Percentiles rank a stretch among this genome's conserved stretches.
Evolutionary conservation across 1,284 basidiomycete species (phyloP).

Genomic region (Malassezia obtusa): DNA sequence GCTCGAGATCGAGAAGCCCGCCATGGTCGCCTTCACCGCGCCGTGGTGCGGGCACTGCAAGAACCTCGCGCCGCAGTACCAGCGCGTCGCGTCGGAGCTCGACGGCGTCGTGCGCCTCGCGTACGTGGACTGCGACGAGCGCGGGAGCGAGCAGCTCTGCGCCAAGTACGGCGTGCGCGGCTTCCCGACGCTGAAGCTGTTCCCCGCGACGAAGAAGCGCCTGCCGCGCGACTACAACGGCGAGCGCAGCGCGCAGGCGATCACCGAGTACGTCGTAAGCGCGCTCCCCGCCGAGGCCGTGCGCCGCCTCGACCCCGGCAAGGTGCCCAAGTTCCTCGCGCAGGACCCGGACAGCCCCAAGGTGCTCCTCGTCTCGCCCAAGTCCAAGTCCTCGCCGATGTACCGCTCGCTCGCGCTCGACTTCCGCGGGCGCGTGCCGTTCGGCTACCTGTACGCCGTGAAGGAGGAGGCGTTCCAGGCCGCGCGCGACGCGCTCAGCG

Average conservation of each 20-base stretch:
- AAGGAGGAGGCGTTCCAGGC: slow-evolving; percentile 25
- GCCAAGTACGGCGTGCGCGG: slow-evolving; percentile 76
- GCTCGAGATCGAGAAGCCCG: slow-evolving; percentile 45
- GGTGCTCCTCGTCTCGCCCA: slow-evolving; percentile 41
- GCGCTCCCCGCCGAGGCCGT: slow-evolving; percentile 59
- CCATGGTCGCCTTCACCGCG: slow-evolving; percentile 49
- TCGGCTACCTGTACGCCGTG: slow-evolving; percentile 36
- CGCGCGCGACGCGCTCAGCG: slow-evolving; percentile 27
- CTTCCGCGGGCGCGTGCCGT: slow-evolving; percentile 31
- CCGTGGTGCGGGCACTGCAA: slow-evolving; percentile 62
- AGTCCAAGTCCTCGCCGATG: slow-evolving; percentile 36
- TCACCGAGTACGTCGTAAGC: slow-evolving; percentile 67
- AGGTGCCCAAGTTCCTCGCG: slow-evolving; percentile 42
- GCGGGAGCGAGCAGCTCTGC: slow-evolving; percentile 69
- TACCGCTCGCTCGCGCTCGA: slow-evolving; percentile 44
- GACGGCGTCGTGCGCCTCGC: slow-evolving; percentile 76
- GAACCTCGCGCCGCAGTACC: slow-evolving; percentile 71
- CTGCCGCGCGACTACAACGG: slow-evolving; percentile 63
- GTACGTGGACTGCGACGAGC: slow-evolving; percentile 81
- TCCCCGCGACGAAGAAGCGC: slow-evolving; percentile 51
- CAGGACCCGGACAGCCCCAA: slow-evolving; percentile 22
- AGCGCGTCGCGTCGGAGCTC: slow-evolving; percentile 67
- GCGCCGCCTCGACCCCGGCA: slow-evolving; percentile 58
- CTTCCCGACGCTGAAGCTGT: slow-evolving; percentile 76
- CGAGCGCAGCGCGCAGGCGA: slow-evolving; percentile 62